These are phyloP conservation scores for Cladochytrium replicatum DNA, from an alignment of 192 early-diverging fungal genomes.

Conservation along the genomic window DNA sequence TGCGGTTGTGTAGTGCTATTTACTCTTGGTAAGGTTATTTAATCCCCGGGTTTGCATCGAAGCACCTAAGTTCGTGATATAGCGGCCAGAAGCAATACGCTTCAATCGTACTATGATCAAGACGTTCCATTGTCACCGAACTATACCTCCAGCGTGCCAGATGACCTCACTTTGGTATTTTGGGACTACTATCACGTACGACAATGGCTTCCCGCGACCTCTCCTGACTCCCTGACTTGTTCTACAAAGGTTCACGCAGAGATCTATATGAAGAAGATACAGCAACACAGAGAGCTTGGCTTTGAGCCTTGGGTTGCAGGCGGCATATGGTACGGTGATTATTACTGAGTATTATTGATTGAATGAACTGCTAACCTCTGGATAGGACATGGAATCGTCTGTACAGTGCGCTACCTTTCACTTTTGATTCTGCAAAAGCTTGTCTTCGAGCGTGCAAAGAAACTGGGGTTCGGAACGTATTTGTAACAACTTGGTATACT, in stretches of 20 bases:
- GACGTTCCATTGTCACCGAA: constrained; percentile 39
- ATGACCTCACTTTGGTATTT: constrained; percentile 60
- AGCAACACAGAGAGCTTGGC: constrained; percentile 73
- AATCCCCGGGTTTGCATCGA: not conserved
- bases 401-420: constrained; percentile 73
- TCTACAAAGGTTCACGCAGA: constrained; percentile 39
- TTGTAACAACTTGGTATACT: constrained; percentile 63
- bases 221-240: not conserved
- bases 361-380: not conserved
- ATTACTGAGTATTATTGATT: too few species aligned
- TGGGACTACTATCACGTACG: constrained; percentile 78
- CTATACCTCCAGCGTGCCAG: constrained; percentile 48
- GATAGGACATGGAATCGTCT: constrained; percentile 81
- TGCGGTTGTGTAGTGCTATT: constrained; percentile 17
- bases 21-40: constrained; percentile 15
- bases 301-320: constrained; percentile 80
- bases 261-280: constrained; percentile 63
- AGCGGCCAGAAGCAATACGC: constrained; percentile 72
- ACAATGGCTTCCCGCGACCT: not conserved
- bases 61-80: constrained; percentile 30
- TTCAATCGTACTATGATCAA: constrained; percentile 73
- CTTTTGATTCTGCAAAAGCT: constrained; percentile 65
- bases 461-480: constrained; percentile 55
- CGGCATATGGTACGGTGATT: constrained; percentile 21
- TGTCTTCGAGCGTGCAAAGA: constrained; percentile 58